Conservation (phyloP, 1,284 basidiomycete genomes). For the Pascua sp. region DNA sequence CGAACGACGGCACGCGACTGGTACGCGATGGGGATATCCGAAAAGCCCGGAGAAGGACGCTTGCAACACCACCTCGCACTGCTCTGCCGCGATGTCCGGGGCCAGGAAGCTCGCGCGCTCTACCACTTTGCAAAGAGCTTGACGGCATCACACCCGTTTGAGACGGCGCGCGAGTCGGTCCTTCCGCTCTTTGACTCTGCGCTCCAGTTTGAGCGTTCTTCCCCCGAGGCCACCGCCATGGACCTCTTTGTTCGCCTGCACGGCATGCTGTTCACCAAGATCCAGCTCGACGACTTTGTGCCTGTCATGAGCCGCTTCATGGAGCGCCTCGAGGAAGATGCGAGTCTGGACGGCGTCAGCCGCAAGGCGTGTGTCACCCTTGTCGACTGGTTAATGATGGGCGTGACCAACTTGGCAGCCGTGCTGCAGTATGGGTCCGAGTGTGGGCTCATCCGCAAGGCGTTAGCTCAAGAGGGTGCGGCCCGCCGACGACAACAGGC, state of each 20-base stretch:
- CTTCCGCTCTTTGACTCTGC: slow-evolving; percentile 75
- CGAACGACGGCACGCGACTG: slow-evolving; percentile 82
- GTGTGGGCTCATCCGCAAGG: slow-evolving; percentile 64
- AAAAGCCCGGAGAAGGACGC: slow-evolving; percentile 85
- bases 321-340: slow-evolving; percentile 70
- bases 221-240: slow-evolving; percentile 69
- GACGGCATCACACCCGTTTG: slow-evolving; percentile 82
- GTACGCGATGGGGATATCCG: slow-evolving; percentile 82
- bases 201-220: slow-evolving; percentile 63
- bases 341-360: slow-evolving; percentile 56
- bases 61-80: slow-evolving; percentile 93
- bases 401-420: slow-evolving; percentile 71
- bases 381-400: slow-evolving; percentile 96
- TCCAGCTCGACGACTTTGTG: slow-evolving; percentile 86
- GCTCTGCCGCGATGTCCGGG: slow-evolving; percentile 72
- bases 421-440: slow-evolving; percentile 85
- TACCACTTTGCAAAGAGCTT: slow-evolving; percentile 97
- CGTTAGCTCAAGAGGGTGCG: slow-evolving; percentile 43
- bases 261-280: slow-evolving; percentile 92
- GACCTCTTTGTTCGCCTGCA: slow-evolving; percentile 90
- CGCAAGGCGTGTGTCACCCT: slow-evolving; percentile 57
- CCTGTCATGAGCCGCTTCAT: slow-evolving; percentile 76
- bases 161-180: slow-evolving; percentile 79
- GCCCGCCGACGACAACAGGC: slow-evolving; percentile 50
- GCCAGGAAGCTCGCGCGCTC: slow-evolving; percentile 77